Base-by-base conservation (phyloP, 306 rosid genomes). In the Gleditsia sinensis region DNA sequence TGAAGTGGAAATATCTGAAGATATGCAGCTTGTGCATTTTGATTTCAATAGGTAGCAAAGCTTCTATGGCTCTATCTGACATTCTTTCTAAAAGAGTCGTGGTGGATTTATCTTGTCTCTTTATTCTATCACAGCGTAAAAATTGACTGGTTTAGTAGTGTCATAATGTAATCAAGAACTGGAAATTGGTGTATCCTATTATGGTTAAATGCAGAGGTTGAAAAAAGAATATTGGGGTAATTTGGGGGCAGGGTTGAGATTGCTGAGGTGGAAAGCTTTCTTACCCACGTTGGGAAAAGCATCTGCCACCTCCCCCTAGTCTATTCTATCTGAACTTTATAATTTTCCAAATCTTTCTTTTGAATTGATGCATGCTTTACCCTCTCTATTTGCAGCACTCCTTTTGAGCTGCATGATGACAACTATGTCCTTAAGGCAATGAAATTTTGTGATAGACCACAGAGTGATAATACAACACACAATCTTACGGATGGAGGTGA, bases 1-100 rank as follows among this genome's bases (percentile, higher is more conserved):
- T 40, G 98, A 94, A 86, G 97, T 94, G 80, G 97, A 94, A 88
- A 94, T 91, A 80, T 94, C 98, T 69, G 98, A 94, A 87, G 98
- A 94, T 80, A 94, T 88, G 98, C 97, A 94, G 82, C 88, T 94
- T 80, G 97, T 94, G 76, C 98, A 94, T 84, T 94, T 94, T 82
- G 98, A 94, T 83, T 94, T 94, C 90, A 94, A 87, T 69, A 94
- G 98, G 98, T 94, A 82, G 74, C 62, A 9, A 57, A 37, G 14
- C 51, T 75, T 39, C 53, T 28, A 16, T 24, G 36, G 20, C 69
- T 14, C 66, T 69, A 53, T 67, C 23, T 39, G 39, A 36, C 54
- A 19, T 46, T 63, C 37, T 63, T 51, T 30, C 11, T 13, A 40
- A 59, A 34, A 71, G 62, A 27, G 25, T 43, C n/a, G n/a, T 45